Base-by-base conservation (phyloP, 2,329 filamentous ascomycete species). In the Trematosphaeria pertusa region DNA sequence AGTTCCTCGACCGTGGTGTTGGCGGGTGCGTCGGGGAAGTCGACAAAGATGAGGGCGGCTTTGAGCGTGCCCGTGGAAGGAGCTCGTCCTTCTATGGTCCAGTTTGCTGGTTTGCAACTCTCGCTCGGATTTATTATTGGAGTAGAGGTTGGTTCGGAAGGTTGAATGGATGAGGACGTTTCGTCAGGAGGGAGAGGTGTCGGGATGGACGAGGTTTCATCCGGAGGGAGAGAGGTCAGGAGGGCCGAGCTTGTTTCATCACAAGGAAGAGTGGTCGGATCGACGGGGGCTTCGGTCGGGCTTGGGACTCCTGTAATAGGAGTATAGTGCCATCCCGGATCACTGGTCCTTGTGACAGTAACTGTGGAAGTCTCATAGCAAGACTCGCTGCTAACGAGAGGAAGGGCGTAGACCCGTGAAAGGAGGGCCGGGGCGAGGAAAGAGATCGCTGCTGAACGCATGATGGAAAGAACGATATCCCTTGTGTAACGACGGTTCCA, bases 41-140 rank as follows among this genome's bases (percentile, higher is more conserved):
- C 49, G 10, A 52, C 45, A 26, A 52, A 52, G 14, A 52, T 42
- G 19, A 48, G 6, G 15, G 40, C 45, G 9, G 45, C 49, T 12
- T 41, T 45, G 19, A 52, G 45, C 1, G 35, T 38, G 20, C 45
- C 49, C 3, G 19, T 37, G 5, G 40, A 44, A 22, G 43, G 48
- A 2, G 48, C 43, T 12, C 12, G 7, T 28, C 24, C 24, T 8
- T 7, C 12, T 12, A 28, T 28, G 12, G 7, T 12, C 24, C 24
- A 28, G n/a, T n/a, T n/a, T 12, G 24, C 24, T 8, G 24, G 24
- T 12, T 28, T 28, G 24, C 24, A 28, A 12, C 24, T 28, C 12
- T 7, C 24, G n/a, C n/a, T n/a, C 7, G 24, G 24, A 7, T 28
- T 12, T 7, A 12, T 7, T 8, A 12, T 28, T 7, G 24, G 24